These are phyloP conservation scores for Nidularia pulvinata DNA, from an alignment of 768 basidiomycete genomes.

Conservation along the genomic window DNA sequence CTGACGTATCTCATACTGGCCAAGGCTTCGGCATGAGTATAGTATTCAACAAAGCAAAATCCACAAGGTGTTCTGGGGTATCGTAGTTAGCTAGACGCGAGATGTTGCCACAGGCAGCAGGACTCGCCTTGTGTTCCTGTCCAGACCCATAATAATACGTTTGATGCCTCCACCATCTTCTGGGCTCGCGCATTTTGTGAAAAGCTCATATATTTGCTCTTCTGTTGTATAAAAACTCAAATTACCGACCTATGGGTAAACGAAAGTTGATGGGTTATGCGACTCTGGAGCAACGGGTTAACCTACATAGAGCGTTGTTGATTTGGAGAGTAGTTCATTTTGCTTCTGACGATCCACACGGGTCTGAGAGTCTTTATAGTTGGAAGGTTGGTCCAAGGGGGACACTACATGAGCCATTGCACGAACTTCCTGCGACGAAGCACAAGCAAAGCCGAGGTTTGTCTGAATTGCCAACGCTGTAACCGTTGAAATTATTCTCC, in stretches of 20 bases:
- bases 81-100: too few relatives aligned
- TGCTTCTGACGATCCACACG: slow-evolving; percentile 80
- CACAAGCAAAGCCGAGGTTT: too few relatives aligned
- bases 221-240: slow-evolving; percentile 95
- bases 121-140: slow-evolving; percentile 79
- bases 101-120: too few relatives aligned
- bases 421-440: too few relatives aligned
- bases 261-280: slow-evolving; percentile 10
- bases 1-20: slow-evolving; percentile 93
- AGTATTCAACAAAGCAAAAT: slow-evolving; percentile 97
- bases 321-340: slow-evolving; percentile 78
- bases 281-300: slow-evolving; percentile 13
- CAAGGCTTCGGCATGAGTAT: slow-evolving; percentile 91
- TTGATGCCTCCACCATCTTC: slow-evolving; percentile 91
- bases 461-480: background rate
- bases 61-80: slow-evolving; percentile 80
- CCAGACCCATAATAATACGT: slow-evolving; percentile 94
- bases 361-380: slow-evolving; percentile 94
- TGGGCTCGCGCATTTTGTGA: slow-evolving; percentile 85
- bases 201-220: slow-evolving; percentile 94
- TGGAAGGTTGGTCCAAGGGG: slow-evolving; percentile 90
- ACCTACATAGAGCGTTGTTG: slow-evolving; percentile 90
- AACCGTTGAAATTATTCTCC: slow-evolving; percentile 2
- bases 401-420: slow-evolving; percentile 85
- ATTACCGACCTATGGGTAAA: slow-evolving; percentile 71